These are phyloP conservation scores for Saccharomycopsis schoenii DNA, from an alignment of 805 yeast genomes.

Conservation along the genomic window DNA sequence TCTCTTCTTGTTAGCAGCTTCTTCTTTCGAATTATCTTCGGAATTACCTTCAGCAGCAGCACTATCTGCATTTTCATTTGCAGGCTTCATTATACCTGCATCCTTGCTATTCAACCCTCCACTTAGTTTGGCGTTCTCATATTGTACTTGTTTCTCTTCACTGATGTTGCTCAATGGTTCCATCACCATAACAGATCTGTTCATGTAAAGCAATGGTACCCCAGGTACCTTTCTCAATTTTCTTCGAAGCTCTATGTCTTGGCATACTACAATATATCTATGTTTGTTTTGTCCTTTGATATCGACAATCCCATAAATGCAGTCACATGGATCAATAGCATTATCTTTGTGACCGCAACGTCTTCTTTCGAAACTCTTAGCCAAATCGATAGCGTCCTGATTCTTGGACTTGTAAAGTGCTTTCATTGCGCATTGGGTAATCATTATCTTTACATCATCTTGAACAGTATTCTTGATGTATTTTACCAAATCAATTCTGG, in stretches of 20 bases:
- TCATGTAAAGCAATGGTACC: conserved; percentile 78
- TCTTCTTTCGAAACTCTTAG: conserved; percentile 81
- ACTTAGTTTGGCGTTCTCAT: conserved; percentile 60
- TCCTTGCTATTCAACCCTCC: conserved; percentile 65
- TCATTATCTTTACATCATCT: conserved; percentile 72
- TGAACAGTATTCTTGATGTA: conserved; percentile 77
- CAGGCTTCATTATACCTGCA: conserved; percentile 33
- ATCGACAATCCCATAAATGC: conserved; percentile 61
- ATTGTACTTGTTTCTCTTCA: conserved; percentile 33
- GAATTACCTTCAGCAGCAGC: conserved; percentile 7
- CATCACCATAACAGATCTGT: conserved; percentile 89
- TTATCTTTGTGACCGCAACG: conserved; percentile 78
- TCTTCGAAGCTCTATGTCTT: conserved; percentile 59
- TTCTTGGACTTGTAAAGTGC: conserved; percentile 63
- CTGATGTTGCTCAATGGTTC: conserved; percentile 83
- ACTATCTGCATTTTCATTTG: conserved; percentile 21
- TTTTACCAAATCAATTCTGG: conserved; percentile 70
- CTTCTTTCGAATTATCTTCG: background rate
- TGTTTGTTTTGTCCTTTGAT: conserved; percentile 77
- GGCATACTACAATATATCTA: conserved; percentile 83
- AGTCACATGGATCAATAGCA: conserved; percentile 58
- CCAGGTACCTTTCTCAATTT: conserved; percentile 74
- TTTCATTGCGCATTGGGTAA: conserved; percentile 93
- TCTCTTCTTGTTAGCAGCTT: conserved; percentile 34
- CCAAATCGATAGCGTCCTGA: conserved; percentile 69